Evolutionary conservation across 768 basidiomycete species (phyloP).

Genomic region (Termitomyces sp.): DNA sequence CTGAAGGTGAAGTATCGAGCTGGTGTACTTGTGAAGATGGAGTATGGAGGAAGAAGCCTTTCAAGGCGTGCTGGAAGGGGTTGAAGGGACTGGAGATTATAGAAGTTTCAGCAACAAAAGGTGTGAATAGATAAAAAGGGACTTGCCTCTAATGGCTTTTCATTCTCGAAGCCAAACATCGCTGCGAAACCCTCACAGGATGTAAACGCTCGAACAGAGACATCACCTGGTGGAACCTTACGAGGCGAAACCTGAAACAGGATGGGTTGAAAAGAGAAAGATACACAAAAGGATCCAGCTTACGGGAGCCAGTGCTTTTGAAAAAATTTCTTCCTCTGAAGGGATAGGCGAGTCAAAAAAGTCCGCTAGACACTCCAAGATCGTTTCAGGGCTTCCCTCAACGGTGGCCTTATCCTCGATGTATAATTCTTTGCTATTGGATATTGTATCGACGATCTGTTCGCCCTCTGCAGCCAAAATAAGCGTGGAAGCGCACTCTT

Average conservation of each 20-base stretch:
- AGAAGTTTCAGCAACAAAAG: background rate
- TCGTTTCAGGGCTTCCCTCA: background rate
- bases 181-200: background rate
- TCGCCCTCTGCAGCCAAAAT: background rate
- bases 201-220: background rate
- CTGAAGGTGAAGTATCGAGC: background rate
- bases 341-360: background rate
- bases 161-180: background rate
- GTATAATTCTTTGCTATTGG: background rate
- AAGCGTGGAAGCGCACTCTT: background rate
- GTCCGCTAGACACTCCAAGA: background rate
- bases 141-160: background rate
- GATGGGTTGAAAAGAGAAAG: background rate
- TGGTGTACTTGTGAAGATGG: background rate
- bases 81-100: background rate
- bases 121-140: background rate
- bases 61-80: background rate
- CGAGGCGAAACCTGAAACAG: background rate
- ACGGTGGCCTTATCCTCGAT: too few relatives aligned
- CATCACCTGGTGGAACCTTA: background rate
- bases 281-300: background rate
- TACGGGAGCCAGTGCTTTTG: background rate
- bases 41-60: background rate
- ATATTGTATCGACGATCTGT: too few relatives aligned
- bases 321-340: background rate